Evolutionary conservation across 345 rosid species (phyloP), one percentile per base, ranked within the genome.

Genomic region (Noccaea bulbosa): DNA sequence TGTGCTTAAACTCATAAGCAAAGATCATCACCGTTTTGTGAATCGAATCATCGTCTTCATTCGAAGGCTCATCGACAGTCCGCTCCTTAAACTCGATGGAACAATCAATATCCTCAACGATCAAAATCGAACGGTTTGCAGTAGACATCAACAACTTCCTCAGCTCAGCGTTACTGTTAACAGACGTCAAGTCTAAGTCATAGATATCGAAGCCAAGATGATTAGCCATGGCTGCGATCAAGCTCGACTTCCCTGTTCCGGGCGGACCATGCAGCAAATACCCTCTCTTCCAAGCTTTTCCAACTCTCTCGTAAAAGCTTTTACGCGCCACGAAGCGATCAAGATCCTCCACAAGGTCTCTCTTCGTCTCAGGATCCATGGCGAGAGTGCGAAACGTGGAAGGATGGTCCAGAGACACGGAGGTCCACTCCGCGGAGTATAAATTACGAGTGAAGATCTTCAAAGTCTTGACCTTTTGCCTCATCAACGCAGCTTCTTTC

Each of bases 211-310:
- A 91, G 14, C 88, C 85, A 51, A 88, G 75, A 73, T 84, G 74
- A 67, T 88, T 88, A 0, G 96, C 97, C 75, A 91, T 87, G n/a
- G 95, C 93, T 3, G 91, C 97, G 4, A 91, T 74, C 81, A 91
- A 70, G 80, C 97, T 88, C 3, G 97, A 85, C 70, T 91, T 88
- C 1, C 95, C 95, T 0, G 97, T 87, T 53, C 97, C 95, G 0
- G 91, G 90, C 0, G 97, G 91, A 5, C 93, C 92, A 44, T 88
- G 83, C 74, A 87, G 51, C 78, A 88, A 75, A 32, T 91, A 91
- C 24, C 91, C 96, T 77, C 96, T 82, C 73, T 91, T 91, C 95
- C 93, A 88, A 63, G 93, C 91, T 77, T 86, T 87, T 1, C 97
- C 96, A 0, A 91, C 90, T 40, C 80, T 84, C 69, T 46, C 64